Percentiles rank a stretch among this genome's conserved stretches.
phyloP scores from a whole-genome alignment of 2,329 filamentous ascomycete genomes.

The Didymella pinodella region DNA sequence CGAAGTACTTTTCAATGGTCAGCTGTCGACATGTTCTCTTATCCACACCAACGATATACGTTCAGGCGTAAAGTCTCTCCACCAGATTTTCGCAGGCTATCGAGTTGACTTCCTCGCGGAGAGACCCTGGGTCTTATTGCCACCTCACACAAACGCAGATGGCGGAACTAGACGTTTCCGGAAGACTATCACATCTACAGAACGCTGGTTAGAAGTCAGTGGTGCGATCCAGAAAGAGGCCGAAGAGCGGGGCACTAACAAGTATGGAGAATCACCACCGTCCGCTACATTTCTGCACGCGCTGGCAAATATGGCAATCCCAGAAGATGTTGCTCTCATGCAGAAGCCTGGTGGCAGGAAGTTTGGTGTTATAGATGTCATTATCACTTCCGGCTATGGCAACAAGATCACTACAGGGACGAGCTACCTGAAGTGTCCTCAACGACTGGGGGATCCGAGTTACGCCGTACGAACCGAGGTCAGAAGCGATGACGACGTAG shows the following conservation, averaged over 20 bases:
- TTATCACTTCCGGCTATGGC: constrained; percentile 43
- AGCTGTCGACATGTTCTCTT: constrained; percentile 47
- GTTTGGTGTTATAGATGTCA: constrained; percentile 52
- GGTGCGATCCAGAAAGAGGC: constrained; percentile 46
- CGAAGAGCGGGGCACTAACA: constrained; percentile 44
- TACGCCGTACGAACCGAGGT: constrained; percentile 17
- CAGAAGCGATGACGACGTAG: not conserved
- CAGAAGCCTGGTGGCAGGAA: constrained; percentile 40
- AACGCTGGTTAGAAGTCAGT: constrained; percentile 50
- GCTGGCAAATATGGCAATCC: constrained; percentile 51
- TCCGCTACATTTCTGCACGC: constrained; percentile 51
- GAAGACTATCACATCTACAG: constrained; percentile 10
- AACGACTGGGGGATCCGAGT: constrained; percentile 33
- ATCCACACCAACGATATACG: constrained; percentile 35
- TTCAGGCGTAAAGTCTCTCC: constrained; percentile 25
- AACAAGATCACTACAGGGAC: constrained; percentile 34
- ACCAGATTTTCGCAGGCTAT: constrained; percentile 51
- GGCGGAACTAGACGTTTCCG: constrained; percentile 24
- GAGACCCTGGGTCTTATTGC: constrained; percentile 55
- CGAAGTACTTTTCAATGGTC: constrained; percentile 59
- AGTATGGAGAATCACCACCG: constrained; percentile 42
- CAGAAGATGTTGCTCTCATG: constrained; percentile 41
- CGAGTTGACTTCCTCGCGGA: constrained; percentile 53
- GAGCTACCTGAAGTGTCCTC: constrained; percentile 37
- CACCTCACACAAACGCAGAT: constrained; percentile 35